Evolutionary conservation across 1,139 yeast genomes (phyloP).

Genomic region (Candida labiduridarum): DNA sequence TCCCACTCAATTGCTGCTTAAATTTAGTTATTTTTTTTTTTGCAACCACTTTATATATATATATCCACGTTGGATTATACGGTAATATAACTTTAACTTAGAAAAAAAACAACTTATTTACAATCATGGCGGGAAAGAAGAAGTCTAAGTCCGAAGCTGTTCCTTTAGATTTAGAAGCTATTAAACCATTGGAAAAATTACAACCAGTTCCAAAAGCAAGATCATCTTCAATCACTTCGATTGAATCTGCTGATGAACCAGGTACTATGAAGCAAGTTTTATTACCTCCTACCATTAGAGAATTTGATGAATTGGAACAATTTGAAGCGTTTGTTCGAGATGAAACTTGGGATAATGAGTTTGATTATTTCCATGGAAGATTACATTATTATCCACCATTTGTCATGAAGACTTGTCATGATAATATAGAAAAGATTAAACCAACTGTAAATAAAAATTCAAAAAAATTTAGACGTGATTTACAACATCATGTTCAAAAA

Average conservation of each 20-base stretch:
- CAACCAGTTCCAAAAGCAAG: slow-evolving; percentile 42
- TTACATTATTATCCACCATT: slow-evolving; percentile 73
- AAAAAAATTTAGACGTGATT: slow-evolving; percentile 70
- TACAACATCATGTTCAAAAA: slow-evolving; percentile 74
- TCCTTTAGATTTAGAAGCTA: slow-evolving; percentile 37
- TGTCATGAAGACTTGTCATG: slow-evolving; percentile 64
- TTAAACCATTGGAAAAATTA: slow-evolving; percentile 43
- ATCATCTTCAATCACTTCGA: slow-evolving; percentile 32
- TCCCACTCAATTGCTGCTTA: not conserved
- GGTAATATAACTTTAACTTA: slow-evolving; percentile 5
- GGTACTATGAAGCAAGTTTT: slow-evolving; percentile 30
- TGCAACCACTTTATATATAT: slow-evolving; percentile 5
- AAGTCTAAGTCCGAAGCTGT: slow-evolving; percentile 16
- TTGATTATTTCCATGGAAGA: slow-evolving; percentile 68
- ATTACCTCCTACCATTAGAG: slow-evolving; percentile 45
- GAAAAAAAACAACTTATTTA: not conserved
- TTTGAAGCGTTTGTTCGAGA: slow-evolving; percentile 69
- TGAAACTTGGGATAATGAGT: slow-evolving; percentile 77
- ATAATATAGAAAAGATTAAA: slow-evolving; percentile 71
- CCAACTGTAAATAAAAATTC: slow-evolving; percentile 73
- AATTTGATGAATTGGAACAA: slow-evolving; percentile 63
- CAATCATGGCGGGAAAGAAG: slow-evolving; percentile 18
- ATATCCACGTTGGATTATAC: slow-evolving; percentile 10
- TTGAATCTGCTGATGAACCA: slow-evolving; percentile 37
- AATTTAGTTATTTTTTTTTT: slow-evolving; percentile 1